Base-by-base conservation (phyloP, 805 yeast species). In the Blastobotrys terrestris region DNA sequence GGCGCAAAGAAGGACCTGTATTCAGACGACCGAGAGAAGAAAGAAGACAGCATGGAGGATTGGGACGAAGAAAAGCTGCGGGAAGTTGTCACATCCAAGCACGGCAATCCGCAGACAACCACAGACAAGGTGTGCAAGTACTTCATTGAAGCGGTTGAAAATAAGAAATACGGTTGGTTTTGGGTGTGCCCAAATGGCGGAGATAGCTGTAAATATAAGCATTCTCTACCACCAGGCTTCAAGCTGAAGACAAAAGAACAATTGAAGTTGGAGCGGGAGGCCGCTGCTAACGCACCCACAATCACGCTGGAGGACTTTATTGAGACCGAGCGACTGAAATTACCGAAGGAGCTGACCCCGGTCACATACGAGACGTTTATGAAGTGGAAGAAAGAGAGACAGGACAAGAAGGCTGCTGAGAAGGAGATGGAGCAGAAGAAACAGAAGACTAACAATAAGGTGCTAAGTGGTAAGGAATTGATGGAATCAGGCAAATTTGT, bases 171-270 rank as follows among this genome's bases (percentile, higher is more conserved):
- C 67, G 99, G 99, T 65, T 94, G 99, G 99, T 91, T 94, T 72
- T 94, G 99, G 99, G 77, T 79, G 18, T 94, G 99, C 75, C 99
- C 99, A 22, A 88, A 88, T 61, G 91, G 92, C 42, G 97, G 96
- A 59, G 81, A 85, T 56, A 85, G 81, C 55, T 94, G 99, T 80
- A 92, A 85, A 75, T 94, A 94, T 74, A 84, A 81, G 70, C 99
- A 94, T 71, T 86, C 97, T 6, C 77, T 94, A 65, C 99, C 99
- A 42, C 91, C 95, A 46, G 99, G 99, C 0, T 95, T 90, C 70
- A 95, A 88, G 54, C 79, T 94, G 72, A 94, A 94, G 77, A 95
- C 99, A 39, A 92, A 91, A 72, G 99, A 94, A 67, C 97, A 94
- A 69, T 85, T 87, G 77, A 79, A 90, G 65, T 72, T 88, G 64